Conservation (phyloP, 108 stramenopile genomes). For the Chaetoceros tenuissimus region DNA sequence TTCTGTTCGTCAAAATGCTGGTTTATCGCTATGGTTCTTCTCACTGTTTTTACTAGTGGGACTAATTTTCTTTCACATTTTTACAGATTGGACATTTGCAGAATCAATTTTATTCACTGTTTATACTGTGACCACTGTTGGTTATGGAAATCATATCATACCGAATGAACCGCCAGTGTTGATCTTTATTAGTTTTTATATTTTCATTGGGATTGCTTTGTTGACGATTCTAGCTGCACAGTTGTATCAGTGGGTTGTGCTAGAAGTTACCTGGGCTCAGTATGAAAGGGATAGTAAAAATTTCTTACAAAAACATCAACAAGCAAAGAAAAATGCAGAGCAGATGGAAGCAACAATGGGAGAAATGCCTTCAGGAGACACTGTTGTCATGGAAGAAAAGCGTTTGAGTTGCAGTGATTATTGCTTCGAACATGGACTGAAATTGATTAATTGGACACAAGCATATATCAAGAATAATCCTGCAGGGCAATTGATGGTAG, state of each 20-base stretch:
- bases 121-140: constrained; percentile 84
- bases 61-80: constrained; percentile 42
- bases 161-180: constrained; percentile 67
- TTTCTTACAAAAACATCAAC: not conserved
- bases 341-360: not conserved
- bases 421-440: constrained; percentile 18
- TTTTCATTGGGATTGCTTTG: constrained; percentile 65
- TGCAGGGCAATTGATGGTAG: constrained; percentile 47
- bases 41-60: constrained; percentile 49
- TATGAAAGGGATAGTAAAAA: constrained; percentile 22
- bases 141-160: constrained; percentile 56
- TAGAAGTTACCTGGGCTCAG: constrained; percentile 71
- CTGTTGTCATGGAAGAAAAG: constrained; percentile 13
- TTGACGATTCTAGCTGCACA: constrained; percentile 80
- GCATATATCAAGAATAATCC: constrained; percentile 46
- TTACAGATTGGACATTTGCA: constrained; percentile 46
- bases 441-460: constrained; percentile 28
- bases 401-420: not conserved
- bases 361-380: constrained; percentile 7
- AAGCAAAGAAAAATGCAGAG: not conserved
- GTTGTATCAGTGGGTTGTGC: constrained; percentile 69
- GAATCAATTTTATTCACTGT: constrained; percentile 77
- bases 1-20: constrained; percentile 56
- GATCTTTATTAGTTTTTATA: constrained; percentile 60
- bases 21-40: constrained; percentile 46